Evolutionary conservation across 352 stramenopile species (phyloP).

Genomic region (Hyaloperonospora arabidopsidis): DNA sequence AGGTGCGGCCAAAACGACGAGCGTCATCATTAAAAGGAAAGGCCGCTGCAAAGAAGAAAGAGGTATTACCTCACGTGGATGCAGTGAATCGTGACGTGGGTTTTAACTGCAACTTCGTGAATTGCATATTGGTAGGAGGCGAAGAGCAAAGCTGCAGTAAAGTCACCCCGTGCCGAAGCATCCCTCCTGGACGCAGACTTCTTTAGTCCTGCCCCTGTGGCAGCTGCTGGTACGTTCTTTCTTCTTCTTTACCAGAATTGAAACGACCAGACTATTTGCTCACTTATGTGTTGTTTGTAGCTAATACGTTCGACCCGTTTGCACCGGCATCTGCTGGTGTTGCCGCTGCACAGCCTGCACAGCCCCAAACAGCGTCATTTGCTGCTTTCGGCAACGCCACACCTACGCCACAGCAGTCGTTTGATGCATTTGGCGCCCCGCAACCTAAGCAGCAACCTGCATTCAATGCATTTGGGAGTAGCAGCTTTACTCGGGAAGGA

Average conservation of each 20-base stretch:
- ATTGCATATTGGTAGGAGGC: constrained; percentile 25
- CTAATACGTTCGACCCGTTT: constrained; percentile 66
- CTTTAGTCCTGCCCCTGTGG: constrained; percentile 39
- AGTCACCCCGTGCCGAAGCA: constrained; percentile 50
- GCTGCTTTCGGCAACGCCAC: constrained; percentile 35
- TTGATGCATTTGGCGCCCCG: constrained; percentile 46
- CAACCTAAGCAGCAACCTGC: constrained; percentile 34
- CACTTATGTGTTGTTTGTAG: constrained; percentile 9
- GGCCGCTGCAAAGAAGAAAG: constrained; percentile 60
- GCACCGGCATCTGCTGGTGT: constrained; percentile 29
- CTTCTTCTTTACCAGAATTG: background rate
- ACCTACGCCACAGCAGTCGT: constrained; percentile 34
- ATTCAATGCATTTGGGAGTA: constrained; percentile 58
- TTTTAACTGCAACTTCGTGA: background rate
- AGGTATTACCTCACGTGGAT: constrained; percentile 23
- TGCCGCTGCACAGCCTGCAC: constrained; percentile 5
- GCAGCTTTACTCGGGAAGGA: constrained; percentile 22
- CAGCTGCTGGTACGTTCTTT: constrained; percentile 19
- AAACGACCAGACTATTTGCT: background rate
- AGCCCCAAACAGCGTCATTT: constrained; percentile 25
- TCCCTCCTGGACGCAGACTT: constrained; percentile 76
- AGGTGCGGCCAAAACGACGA: constrained; percentile 47
- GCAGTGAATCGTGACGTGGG: background rate
- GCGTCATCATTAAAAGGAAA: constrained; percentile 60
- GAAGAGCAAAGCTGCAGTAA: constrained; percentile 31